Percentiles rank a stretch among this genome's conserved stretches.
Evolutionary conservation across 1,139 yeast species (phyloP).

Genomic region (Blastobotrys proliferans): DNA sequence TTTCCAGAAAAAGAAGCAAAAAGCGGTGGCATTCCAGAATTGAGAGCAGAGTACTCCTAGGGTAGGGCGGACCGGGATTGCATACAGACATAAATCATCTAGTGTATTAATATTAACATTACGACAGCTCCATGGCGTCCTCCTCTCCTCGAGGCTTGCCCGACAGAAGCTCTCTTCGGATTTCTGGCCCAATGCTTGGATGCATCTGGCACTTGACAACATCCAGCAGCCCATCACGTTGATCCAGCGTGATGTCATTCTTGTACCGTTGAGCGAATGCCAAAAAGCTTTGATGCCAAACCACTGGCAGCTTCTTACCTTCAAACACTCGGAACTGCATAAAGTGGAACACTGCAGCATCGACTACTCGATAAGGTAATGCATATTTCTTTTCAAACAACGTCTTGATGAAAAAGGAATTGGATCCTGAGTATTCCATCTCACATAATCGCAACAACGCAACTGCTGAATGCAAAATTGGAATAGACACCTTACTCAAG

Average conservation of each 20-base stretch:
- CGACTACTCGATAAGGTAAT: conserved; percentile 91
- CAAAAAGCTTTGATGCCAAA: conserved; percentile 95
- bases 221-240: conserved; percentile 86
- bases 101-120: neutral
- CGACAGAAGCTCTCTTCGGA: conserved; percentile 86
- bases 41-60: no score
- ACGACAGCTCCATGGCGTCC: conserved; percentile 7
- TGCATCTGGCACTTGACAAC: conserved; percentile 89
- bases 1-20: no score
- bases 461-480: conserved; percentile 93
- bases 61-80: no score
- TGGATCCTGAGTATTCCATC: conserved; percentile 72
- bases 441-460: conserved; percentile 83
- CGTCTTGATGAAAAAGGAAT: conserved; percentile 84
- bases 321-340: conserved; percentile 63
- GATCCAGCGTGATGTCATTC: conserved; percentile 96
- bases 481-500: conserved; percentile 82
- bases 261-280: conserved; percentile 94
- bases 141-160: conserved; percentile 50
- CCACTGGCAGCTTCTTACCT: conserved; percentile 70
- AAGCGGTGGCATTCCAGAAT: no score
- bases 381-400: conserved; percentile 93
- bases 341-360: conserved; percentile 91
- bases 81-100: neutral
- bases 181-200: conserved; percentile 86